A percentile compares a stretch with the other conserved stretches of the same genome.
phyloP scores from a whole-genome alignment of 495 filamentous ascomycete species.

The Lasiosphaeria hispida region DNA sequence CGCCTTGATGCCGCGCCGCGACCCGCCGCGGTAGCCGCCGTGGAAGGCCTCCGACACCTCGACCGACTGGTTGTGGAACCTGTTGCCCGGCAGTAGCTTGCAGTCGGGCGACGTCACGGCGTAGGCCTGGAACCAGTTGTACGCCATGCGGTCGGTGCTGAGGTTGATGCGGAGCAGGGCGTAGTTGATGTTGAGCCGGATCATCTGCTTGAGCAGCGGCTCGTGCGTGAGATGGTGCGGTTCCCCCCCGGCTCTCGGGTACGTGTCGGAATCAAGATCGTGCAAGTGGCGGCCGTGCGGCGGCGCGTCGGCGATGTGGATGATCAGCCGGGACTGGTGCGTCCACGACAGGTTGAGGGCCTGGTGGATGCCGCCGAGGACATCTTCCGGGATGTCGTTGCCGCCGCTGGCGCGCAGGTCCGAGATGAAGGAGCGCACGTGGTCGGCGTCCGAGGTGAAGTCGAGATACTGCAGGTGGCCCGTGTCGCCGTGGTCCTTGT shows the following conservation, averaged over 20 bases:
- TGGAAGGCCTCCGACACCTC: background rate
- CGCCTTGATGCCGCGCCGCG: background rate
- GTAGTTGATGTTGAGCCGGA: slow-evolving; percentile 36
- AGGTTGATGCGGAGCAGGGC: slow-evolving; percentile 33
- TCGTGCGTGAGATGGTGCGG: slow-evolving; percentile 33
- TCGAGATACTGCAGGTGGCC: slow-evolving; percentile 37
- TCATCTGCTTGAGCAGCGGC: slow-evolving; percentile 27
- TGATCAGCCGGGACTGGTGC: slow-evolving; percentile 36
- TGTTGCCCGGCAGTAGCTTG: slow-evolving; percentile 24
- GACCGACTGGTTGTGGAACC: slow-evolving; percentile 18
- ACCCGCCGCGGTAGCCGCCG: background rate
- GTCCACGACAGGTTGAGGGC: slow-evolving; percentile 31
- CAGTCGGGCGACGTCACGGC: slow-evolving; percentile 19
- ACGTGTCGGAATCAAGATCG: slow-evolving; percentile 16
- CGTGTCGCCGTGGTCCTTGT: slow-evolving; percentile 36
- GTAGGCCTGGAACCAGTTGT: slow-evolving; percentile 28
- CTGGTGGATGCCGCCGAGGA: slow-evolving; percentile 31
- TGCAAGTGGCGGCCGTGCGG: slow-evolving; percentile 32
- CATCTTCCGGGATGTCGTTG: slow-evolving; percentile 33
- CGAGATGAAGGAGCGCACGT: slow-evolving; percentile 26
- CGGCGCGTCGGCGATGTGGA: slow-evolving; percentile 40
- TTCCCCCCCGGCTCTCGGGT: slow-evolving; percentile 29
- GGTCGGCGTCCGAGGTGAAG: slow-evolving; percentile 28
- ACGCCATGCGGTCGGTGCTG: slow-evolving; percentile 35
- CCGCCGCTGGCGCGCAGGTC: slow-evolving; percentile 25